Evolutionary conservation across 139 green algal species (phyloP).

Genomic region (Chlamydomonas sphaeroides): DNA sequence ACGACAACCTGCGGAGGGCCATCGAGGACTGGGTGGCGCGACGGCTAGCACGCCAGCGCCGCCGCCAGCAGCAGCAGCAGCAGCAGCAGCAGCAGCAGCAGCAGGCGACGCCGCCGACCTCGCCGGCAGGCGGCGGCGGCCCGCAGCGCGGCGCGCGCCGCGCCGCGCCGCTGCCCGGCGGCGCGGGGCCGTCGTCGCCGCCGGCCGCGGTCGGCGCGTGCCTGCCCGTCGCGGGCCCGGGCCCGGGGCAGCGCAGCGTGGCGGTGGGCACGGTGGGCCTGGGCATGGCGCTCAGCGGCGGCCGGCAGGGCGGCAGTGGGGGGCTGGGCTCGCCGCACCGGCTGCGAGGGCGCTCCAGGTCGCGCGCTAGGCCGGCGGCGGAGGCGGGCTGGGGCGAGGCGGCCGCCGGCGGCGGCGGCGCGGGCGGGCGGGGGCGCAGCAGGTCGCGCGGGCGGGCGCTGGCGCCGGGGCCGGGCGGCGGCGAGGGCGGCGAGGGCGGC

Average conservation of each 20-base stretch:
- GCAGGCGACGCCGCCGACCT: background rate
- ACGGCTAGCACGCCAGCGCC: background rate
- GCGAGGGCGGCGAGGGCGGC: background rate
- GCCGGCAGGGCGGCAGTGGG: background rate
- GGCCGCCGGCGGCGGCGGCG: background rate
- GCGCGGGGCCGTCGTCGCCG: too few species aligned
- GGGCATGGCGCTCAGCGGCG: background rate
- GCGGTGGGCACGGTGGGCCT: conserved; percentile 1
- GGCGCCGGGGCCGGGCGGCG: background rate
- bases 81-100: conserved; percentile 5
- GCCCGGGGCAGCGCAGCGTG: conserved; percentile 21
- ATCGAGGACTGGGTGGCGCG: conserved; percentile 30
- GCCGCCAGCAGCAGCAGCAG: background rate
- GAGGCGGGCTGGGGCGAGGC: background rate
- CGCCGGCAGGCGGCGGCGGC: background rate
- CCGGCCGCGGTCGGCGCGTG: background rate
- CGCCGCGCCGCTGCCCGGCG: background rate
- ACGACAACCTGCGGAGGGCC: conserved; percentile 41
- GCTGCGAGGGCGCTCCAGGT: background rate
- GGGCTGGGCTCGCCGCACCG: background rate
- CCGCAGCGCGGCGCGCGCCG: background rate
- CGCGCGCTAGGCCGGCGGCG: background rate
- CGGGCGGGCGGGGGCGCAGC: background rate
- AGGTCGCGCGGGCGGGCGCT: background rate
- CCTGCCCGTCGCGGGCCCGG: background rate